A percentile compares a stretch with the other conserved stretches of the same genome.
These are phyloP conservation scores for Lactarius trivialis DNA, from an alignment of 768 basidiomycete genomes.

Conservation along the genomic window DNA sequence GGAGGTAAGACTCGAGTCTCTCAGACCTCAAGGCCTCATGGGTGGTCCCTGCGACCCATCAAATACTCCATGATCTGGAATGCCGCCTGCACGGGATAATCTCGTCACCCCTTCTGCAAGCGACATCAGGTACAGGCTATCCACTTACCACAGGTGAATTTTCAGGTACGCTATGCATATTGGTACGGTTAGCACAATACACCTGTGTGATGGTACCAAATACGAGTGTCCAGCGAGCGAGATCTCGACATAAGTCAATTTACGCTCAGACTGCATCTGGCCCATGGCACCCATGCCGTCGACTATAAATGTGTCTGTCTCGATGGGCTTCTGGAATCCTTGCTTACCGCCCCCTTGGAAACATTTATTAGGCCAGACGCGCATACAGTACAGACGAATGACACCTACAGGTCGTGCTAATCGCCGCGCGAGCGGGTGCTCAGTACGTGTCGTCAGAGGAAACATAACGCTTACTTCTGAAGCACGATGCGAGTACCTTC, in stretches of 20 bases:
- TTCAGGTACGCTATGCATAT: slow-evolving; percentile 48
- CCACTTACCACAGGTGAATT: slow-evolving; percentile 52
- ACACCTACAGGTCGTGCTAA: slow-evolving; percentile 18
- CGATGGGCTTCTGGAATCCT: slow-evolving; percentile 68
- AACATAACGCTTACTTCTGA: slow-evolving; percentile 31
- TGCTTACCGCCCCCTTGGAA: slow-evolving; percentile 55
- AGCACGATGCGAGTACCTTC: slow-evolving; percentile 45
- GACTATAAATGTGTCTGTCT: slow-evolving; percentile 59
- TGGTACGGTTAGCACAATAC: background rate
- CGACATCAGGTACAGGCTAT: background rate
- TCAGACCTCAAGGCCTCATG: too few species aligned
- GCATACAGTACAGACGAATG: background rate
- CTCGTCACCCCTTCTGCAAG: background rate
- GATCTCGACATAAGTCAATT: slow-evolving; percentile 62
- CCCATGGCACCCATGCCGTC: slow-evolving; percentile 69
- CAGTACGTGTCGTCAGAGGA: background rate
- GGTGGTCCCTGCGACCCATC: slow-evolving; percentile 53
- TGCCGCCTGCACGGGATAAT: slow-evolving; percentile 40
- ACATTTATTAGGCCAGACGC: background rate
- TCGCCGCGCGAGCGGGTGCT: background rate
- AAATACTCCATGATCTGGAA: slow-evolving; percentile 65
- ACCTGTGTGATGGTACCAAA: slow-evolving; percentile 16
- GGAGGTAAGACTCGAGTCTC: too few species aligned
- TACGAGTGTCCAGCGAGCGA: slow-evolving; percentile 67
- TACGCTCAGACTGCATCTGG: slow-evolving; percentile 57